These are phyloP conservation scores for Candida nitratophila DNA, from an alignment of 805 yeast species.

Conservation along the genomic window DNA sequence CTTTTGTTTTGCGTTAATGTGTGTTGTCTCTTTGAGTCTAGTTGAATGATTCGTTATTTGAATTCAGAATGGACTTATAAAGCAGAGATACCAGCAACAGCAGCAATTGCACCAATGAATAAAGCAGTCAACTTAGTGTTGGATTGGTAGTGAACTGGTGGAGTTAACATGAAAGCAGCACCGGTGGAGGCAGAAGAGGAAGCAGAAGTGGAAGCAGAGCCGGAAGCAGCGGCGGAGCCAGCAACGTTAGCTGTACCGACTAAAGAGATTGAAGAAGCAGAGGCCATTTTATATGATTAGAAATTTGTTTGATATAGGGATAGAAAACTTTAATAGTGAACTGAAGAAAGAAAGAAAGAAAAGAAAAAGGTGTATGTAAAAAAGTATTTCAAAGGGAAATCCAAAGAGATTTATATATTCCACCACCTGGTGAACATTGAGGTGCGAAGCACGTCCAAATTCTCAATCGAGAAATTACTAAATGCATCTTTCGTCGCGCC, in stretches of 20 bases:
- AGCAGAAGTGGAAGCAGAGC: constrained; percentile 4
- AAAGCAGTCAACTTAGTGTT: constrained; percentile 21
- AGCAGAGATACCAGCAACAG: constrained; percentile 22
- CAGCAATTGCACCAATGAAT: constrained; percentile 21
- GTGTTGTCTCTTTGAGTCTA: too few relatives aligned
- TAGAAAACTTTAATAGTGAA: background rate
- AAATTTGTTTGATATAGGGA: background rate
- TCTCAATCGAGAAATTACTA: too few relatives aligned
- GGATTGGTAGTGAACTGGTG: constrained; percentile 20
- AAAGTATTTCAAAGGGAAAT: background rate
- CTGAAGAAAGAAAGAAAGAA: background rate
- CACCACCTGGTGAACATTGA: too few relatives aligned
- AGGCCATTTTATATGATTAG: constrained; percentile 9
- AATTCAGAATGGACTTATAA: constrained; percentile 12
- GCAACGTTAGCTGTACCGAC: constrained; percentile 18
- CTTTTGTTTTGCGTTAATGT: background rate
- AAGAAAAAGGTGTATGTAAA: background rate
- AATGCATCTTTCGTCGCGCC: too few relatives aligned
- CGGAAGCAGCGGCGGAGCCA: constrained; percentile 9
- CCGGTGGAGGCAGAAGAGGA: constrained; percentile 9
- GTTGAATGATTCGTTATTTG: too few relatives aligned
- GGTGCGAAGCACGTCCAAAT: too few relatives aligned
- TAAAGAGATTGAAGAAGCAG: constrained; percentile 13
- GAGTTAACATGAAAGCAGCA: constrained; percentile 12
- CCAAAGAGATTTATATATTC: too few relatives aligned